These are phyloP conservation scores for Cercospora brassicicola DNA, from an alignment of 2,329 filamentous ascomycete genomes.

Conservation along the genomic window DNA sequence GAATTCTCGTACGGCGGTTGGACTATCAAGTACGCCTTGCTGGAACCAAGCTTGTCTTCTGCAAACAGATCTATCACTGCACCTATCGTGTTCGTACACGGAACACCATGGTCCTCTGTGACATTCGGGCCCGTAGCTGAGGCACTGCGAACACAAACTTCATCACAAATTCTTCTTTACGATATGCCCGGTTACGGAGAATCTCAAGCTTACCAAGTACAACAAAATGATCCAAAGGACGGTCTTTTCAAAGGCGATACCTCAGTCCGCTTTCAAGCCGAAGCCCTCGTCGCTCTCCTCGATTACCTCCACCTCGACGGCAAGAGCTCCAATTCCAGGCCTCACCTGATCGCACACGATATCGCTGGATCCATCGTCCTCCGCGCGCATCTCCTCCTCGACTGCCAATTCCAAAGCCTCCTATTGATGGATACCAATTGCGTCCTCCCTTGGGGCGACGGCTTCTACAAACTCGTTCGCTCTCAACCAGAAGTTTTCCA, in stretches of 20 bases:
- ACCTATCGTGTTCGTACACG: conserved; percentile 50
- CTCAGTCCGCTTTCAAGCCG: conserved; percentile 43
- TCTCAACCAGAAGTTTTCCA: conserved; percentile 29
- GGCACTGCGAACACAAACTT: conserved; percentile 36
- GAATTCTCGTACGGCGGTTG: conserved; percentile 21
- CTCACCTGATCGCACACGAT: conserved; percentile 50
- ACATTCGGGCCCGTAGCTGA: conserved; percentile 44
- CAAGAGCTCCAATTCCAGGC: conserved; percentile 19
- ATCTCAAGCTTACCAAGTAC: conserved; percentile 35
- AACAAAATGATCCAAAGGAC: conserved; percentile 19
- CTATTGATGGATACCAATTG: conserved; percentile 49
- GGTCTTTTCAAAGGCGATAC: conserved; percentile 36
- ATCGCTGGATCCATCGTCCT: conserved; percentile 47
- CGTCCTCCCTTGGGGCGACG: conserved; percentile 46
- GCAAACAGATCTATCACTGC: conserved; percentile 33
- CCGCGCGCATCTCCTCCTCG: conserved; percentile 44
- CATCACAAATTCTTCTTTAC: conserved; percentile 47
- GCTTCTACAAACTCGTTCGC: conserved; percentile 47
- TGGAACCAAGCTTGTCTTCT: conserved; percentile 32
- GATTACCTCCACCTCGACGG: conserved; percentile 36
- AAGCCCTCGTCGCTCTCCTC: conserved; percentile 44
- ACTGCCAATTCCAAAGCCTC: conserved; percentile 42
- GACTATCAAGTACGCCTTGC: conserved; percentile 23
- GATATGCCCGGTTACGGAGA: conserved; percentile 50
- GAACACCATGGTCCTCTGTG: conserved; percentile 51